Evolutionary conservation across 2,329 filamentous ascomycete species (phyloP).

Genomic region (Calonectria ilicicola): DNA sequence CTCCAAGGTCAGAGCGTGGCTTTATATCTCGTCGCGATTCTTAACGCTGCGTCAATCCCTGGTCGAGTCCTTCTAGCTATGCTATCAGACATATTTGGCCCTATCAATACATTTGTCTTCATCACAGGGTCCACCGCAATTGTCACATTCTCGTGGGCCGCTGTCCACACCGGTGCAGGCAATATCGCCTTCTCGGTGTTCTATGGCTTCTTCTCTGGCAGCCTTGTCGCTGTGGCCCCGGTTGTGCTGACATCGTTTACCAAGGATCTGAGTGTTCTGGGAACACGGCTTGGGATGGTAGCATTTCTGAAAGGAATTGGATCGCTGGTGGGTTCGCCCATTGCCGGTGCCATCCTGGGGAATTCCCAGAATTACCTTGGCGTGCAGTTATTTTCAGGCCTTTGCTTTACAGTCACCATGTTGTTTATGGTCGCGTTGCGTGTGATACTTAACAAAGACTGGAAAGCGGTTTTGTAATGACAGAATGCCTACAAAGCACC

Average conservation of each 20-base stretch:
- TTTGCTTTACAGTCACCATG: slow-evolving; percentile 13
- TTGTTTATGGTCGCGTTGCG: slow-evolving; percentile 11
- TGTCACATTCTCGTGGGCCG: slow-evolving; percentile 55
- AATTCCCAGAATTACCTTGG: slow-evolving; percentile 10
- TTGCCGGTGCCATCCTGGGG: slow-evolving; percentile 52
- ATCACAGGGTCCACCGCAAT: slow-evolving; percentile 50
- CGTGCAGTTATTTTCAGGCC: slow-evolving; percentile 21
- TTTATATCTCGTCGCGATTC: slow-evolving; percentile 61
- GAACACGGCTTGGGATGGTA: slow-evolving; percentile 59
- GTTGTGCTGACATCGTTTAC: slow-evolving; percentile 58
- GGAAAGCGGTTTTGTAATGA: neutral
- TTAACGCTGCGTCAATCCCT: slow-evolving; percentile 63
- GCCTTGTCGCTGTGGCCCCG: slow-evolving; percentile 56
- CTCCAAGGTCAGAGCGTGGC: slow-evolving; percentile 28
- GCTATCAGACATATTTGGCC: slow-evolving; percentile 55
- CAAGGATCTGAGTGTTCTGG: slow-evolving; percentile 52
- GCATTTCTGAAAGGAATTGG: slow-evolving; percentile 50
- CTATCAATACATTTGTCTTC: slow-evolving; percentile 55
- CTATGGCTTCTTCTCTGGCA: slow-evolving; percentile 61
- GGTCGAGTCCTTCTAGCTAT: slow-evolving; percentile 61
- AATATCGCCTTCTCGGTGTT: slow-evolving; percentile 57
- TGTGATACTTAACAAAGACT: slow-evolving; percentile 8
- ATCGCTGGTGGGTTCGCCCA: slow-evolving; percentile 51
- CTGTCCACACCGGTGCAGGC: slow-evolving; percentile 49
- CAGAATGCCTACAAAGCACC: too few species aligned